A percentile compares a stretch with the other conserved stretches of the same genome.
Evolutionary conservation across 75 land plant species (phyloP).

Genomic region (Adiantum capillusveneris): DNA sequence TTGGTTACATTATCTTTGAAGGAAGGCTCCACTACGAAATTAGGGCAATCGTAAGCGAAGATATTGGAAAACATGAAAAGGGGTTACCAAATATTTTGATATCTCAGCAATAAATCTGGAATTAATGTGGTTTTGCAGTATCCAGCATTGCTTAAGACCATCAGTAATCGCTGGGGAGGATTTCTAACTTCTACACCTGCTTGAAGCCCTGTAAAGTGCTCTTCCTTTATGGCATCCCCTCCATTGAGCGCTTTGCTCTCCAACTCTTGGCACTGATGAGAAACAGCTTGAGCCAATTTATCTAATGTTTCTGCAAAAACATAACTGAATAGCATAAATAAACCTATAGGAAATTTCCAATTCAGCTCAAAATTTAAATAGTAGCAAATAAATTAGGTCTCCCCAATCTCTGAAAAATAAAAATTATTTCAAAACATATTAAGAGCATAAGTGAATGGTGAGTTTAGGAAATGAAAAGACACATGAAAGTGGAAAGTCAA

Average conservation of each 20-base stretch:
- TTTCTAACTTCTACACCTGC: constrained; percentile 45
- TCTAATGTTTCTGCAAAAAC: constrained; percentile 60
- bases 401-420: too few species aligned
- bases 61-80: not conserved
- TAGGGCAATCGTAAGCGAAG: not conserved
- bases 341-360: not conserved
- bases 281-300: constrained; percentile 42
- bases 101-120: constrained; percentile 61
- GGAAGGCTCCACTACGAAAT: too few species aligned
- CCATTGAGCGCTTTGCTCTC: not conserved
- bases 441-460: too few species aligned
- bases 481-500: too few species aligned
- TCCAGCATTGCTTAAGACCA: constrained; percentile 89
- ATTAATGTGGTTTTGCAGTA: constrained; percentile 76
- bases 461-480: too few species aligned
- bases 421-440: too few species aligned
- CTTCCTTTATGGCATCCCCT: constrained; percentile 7
- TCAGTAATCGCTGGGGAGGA: constrained; percentile 67
- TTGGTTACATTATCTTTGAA: too few species aligned
- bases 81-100: constrained; percentile 57
- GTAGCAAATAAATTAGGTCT: not conserved
- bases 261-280: constrained; percentile 12
- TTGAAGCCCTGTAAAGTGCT: constrained; percentile 42
- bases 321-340: not conserved
- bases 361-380: not conserved